Conservation (phyloP, 2,329 filamentous ascomycete genomes). For the Alternaria tenuissima region DNA sequence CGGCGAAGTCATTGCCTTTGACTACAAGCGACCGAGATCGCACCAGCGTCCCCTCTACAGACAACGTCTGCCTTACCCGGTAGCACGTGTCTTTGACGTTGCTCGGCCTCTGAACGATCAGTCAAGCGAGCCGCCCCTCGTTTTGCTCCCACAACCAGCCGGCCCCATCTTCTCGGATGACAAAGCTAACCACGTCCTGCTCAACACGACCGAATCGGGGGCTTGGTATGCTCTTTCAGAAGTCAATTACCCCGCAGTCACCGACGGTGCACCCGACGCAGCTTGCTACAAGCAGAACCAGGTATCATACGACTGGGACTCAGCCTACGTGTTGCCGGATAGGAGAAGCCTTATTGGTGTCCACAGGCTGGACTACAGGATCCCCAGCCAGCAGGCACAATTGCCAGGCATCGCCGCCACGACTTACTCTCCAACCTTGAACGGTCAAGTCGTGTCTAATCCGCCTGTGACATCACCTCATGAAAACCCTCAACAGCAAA, state of each 20-base stretch:
- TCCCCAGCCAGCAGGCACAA: constrained; percentile 29
- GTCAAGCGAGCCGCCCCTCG: constrained; percentile 74
- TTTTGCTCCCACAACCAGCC: constrained; percentile 85
- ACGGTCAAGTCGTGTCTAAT: constrained; percentile 30
- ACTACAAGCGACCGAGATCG: constrained; percentile 63
- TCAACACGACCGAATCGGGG: constrained; percentile 86
- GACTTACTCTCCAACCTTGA: constrained; percentile 30
- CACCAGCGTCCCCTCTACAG: constrained; percentile 43
- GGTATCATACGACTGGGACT: constrained; percentile 36
- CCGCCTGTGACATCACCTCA: constrained; percentile 31
- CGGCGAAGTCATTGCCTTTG: constrained; percentile 82
- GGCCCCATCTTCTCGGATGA: constrained; percentile 63
- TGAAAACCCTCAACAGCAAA: constrained; percentile 22
- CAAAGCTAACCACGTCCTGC: constrained; percentile 66
- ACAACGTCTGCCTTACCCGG: constrained; percentile 76
- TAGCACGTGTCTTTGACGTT: constrained; percentile 89
- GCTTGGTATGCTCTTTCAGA: constrained; percentile 96
- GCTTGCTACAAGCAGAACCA: constrained; percentile 60
- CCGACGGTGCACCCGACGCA: constrained; percentile 69
- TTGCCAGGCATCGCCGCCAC: constrained; percentile 39
- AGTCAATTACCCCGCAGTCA: constrained; percentile 82
- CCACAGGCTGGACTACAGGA: constrained; percentile 45
- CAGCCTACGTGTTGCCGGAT: constrained; percentile 39
- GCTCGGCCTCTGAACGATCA: constrained; percentile 75
- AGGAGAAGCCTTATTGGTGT: constrained; percentile 51